Base-by-base conservation (phyloP, 441 rosid genomes). In the Pelargonium citronellum region DNA sequence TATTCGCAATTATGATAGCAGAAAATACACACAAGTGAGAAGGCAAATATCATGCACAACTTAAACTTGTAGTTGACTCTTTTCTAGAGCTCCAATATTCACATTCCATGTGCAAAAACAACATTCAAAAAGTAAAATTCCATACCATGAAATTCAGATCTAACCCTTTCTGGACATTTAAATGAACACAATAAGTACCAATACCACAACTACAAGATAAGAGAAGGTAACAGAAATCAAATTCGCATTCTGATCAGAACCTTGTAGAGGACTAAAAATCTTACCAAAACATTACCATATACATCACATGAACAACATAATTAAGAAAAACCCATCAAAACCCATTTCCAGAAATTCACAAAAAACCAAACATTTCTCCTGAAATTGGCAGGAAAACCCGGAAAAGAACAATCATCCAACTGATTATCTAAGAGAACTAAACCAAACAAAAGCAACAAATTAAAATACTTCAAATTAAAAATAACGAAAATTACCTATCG, bases 401-500 rank as follows among this genome's bases (percentile, higher is more conserved):
- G 3, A 46, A 55, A 64, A 62, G 15, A 16, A 22, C 44, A 19
- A 24, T 22, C 20, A 63, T 58, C 13, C 63, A 30, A 53, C 17
- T 53, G 17, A 16, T 51, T 22, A 30, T 7, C 41, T 1, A 71
- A 70, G 43, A 27, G 39, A 43, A 8, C 67, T n/a, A 43, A 58
- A 11, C 55, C 15, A 55, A 49, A 34, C 12, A 27, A 49, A 37
- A 13, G 16, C 22, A 61, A 60, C 16, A 20, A 8, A 69, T 10
- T 8, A 62, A 37, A n/a, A 67, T 10, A 60, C 10, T 8, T 22
- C 8, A 20, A 27, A 15, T 37, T 46, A 24, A 75, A 60, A 17
- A 3, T n/a, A 19, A 44, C 71, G 51, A 69, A 66, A 73, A 47
- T 75, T 74, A 88, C 98, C 96, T 84, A 79, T 87, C 87, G 64